Conservation (phyloP, 2,329 filamentous ascomycete species). For the Kalaharituber pfeilii region DNA sequence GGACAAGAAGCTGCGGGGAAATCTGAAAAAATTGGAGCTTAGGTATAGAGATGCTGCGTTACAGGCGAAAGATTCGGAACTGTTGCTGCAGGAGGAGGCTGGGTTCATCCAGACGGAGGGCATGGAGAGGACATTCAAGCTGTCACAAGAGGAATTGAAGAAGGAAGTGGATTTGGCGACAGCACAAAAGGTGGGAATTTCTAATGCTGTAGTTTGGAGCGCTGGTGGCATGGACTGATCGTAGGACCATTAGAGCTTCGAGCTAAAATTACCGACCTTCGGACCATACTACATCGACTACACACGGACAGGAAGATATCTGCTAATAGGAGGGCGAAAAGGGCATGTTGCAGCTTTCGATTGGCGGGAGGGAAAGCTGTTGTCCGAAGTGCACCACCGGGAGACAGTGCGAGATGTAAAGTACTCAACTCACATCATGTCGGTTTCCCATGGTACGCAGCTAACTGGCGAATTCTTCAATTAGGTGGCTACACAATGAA, state of each 20-base stretch:
- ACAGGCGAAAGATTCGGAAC: constrained; percentile 86
- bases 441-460: background rate
- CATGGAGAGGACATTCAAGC: constrained; percentile 86
- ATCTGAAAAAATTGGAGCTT: constrained; percentile 57
- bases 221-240: background rate
- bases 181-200: constrained; percentile 49
- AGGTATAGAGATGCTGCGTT: constrained; percentile 69
- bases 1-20: constrained; percentile 78
- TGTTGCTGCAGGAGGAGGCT: constrained; percentile 67
- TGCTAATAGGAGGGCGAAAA: constrained; percentile 74
- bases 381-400: constrained; percentile 75
- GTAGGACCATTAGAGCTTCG: constrained; percentile 43
- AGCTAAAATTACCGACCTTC: constrained; percentile 62
- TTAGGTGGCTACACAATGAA: constrained; percentile 23
- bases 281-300: constrained; percentile 85
- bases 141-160: constrained; percentile 72
- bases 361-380: constrained; percentile 80
- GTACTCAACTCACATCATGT: constrained; percentile 50
- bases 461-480: background rate
- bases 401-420: constrained; percentile 80
- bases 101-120: constrained; percentile 83
- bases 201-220: background rate
- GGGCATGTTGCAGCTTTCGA: constrained; percentile 94
- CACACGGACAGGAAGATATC: constrained; percentile 68
- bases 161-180: constrained; percentile 60